Conservation (phyloP, 2,329 filamentous ascomycete genomes). For the Fusarium sp. region DNA sequence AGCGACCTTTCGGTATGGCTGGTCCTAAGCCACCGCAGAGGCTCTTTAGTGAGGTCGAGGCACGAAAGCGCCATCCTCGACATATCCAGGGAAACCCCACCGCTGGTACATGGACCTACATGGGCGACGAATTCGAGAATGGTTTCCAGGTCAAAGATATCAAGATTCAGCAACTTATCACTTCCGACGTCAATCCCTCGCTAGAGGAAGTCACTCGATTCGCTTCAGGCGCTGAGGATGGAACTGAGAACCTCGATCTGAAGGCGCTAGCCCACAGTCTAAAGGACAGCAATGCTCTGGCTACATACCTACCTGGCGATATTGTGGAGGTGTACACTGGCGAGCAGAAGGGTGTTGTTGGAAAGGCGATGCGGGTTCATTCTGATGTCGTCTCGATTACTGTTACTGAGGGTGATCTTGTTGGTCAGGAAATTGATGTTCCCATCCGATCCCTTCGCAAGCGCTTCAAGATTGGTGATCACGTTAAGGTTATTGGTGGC, state of each 20-base stretch:
- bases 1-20: slow-evolving; percentile 69
- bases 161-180: slow-evolving; percentile 85
- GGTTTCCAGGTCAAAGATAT: slow-evolving; percentile 95
- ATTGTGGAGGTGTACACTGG: slow-evolving; percentile 96
- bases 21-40: slow-evolving; percentile 83
- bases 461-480: slow-evolving; percentile 90
- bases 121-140: slow-evolving; percentile 88
- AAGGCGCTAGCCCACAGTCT: slow-evolving; percentile 89
- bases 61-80: slow-evolving; percentile 83
- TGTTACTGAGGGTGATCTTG: slow-evolving; percentile 83
- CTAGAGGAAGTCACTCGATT: slow-evolving; percentile 97
- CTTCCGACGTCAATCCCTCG: slow-evolving; percentile 90
- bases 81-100: slow-evolving; percentile 73
- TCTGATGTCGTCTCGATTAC: slow-evolving; percentile 91
- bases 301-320: slow-evolving; percentile 90
- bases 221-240: slow-evolving; percentile 86
- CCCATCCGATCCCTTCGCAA: slow-evolving; percentile 93
- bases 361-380: slow-evolving; percentile 85
- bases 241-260: slow-evolving; percentile 91
- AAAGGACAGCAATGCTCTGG: slow-evolving; percentile 82
- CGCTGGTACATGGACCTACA: slow-evolving; percentile 84
- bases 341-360: slow-evolving; percentile 91
- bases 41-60: slow-evolving; percentile 92
- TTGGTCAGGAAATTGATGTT: slow-evolving; percentile 88
- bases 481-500: slow-evolving; percentile 97